phyloP scores from a whole-genome alignment of 2,329 filamentous ascomycete species.

The Penicillium sp. region DNA sequence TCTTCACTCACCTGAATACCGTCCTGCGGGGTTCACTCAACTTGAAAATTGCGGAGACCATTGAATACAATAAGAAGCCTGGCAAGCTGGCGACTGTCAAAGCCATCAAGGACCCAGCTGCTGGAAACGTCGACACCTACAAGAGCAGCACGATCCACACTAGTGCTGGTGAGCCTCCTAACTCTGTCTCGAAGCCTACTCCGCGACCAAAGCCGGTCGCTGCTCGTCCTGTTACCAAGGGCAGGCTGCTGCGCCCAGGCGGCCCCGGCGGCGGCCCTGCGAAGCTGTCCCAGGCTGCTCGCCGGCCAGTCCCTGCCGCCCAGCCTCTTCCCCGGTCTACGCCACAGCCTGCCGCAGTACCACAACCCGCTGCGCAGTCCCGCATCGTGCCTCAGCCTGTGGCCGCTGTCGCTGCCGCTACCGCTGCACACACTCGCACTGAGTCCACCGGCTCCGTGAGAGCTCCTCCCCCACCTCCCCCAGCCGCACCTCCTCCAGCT shows the following conservation, averaged over 20 bases:
- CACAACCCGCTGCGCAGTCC: slow-evolving; percentile 37
- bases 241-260: slow-evolving; percentile 86
- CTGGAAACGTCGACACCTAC: slow-evolving; percentile 72
- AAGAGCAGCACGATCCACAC: slow-evolving; percentile 93
- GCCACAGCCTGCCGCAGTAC: slow-evolving; percentile 32
- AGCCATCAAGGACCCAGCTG: slow-evolving; percentile 78
- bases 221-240: slow-evolving; percentile 84
- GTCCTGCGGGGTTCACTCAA: slow-evolving; percentile 76
- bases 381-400: slow-evolving; percentile 47
- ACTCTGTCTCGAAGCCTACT: slow-evolving; percentile 75
- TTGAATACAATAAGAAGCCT: slow-evolving; percentile 97
- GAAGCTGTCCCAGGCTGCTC: slow-evolving; percentile 53
- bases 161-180: slow-evolving; percentile 74
- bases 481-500: slow-evolving; percentile 57
- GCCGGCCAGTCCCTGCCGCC: slow-evolving; percentile 35
- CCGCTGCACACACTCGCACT: slow-evolving; percentile 47
- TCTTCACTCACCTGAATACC: slow-evolving; percentile 86
- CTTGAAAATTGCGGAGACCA: slow-evolving; percentile 75
- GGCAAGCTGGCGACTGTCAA: slow-evolving; percentile 87
- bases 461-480: slow-evolving; percentile 64
- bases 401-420: slow-evolving; percentile 28
- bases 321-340: slow-evolving; percentile 36
- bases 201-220: slow-evolving; percentile 83
- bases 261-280: slow-evolving; percentile 79
- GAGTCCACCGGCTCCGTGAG: slow-evolving; percentile 57